These are phyloP conservation scores for Brettanomyces bruxellensis DNA, from an alignment of 805 yeast species.

Conservation along the genomic window DNA sequence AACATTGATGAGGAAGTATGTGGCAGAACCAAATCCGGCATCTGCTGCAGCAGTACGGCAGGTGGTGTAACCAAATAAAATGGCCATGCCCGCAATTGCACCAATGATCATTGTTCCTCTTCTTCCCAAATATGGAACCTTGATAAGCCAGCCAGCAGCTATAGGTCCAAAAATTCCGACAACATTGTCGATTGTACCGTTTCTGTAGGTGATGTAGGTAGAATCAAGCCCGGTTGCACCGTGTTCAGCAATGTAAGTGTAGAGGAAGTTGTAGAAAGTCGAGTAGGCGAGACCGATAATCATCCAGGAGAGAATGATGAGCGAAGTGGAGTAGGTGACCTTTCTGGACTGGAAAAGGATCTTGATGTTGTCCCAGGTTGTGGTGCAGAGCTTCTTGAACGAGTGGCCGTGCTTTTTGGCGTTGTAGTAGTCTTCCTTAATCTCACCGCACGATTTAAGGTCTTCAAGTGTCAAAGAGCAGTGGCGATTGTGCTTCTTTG, in stretches of 20 bases:
- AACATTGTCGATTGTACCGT: slow-evolving; percentile 37
- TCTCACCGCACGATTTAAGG: slow-evolving; percentile 34
- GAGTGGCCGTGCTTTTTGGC: slow-evolving; percentile 15
- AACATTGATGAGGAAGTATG: slow-evolving; percentile 38
- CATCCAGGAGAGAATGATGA: slow-evolving; percentile 45
- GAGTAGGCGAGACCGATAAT: slow-evolving; percentile 50
- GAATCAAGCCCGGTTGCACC: slow-evolving; percentile 39
- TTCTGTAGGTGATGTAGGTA: slow-evolving; percentile 34
- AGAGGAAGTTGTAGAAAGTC: slow-evolving; percentile 44
- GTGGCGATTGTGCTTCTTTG: slow-evolving; percentile 34
- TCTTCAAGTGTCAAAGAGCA: slow-evolving; percentile 37
- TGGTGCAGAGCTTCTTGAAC: slow-evolving; percentile 18
- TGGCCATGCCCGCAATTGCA: slow-evolving; percentile 44
- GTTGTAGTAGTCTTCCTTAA: slow-evolving; percentile 18
- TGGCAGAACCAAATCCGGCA: slow-evolving; percentile 39
- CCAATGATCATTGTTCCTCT: slow-evolving; percentile 49
- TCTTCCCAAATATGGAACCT: slow-evolving; percentile 36
- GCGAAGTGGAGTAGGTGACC: slow-evolving; percentile 33
- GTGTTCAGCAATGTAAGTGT: slow-evolving; percentile 39
- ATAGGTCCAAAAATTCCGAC: slow-evolving; percentile 46
- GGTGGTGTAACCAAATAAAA: slow-evolving; percentile 55
- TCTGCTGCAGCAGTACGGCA: slow-evolving; percentile 46
- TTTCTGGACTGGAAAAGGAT: slow-evolving; percentile 37
- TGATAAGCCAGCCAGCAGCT: slow-evolving; percentile 33
- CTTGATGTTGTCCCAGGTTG: slow-evolving; percentile 31